phyloP scores from a whole-genome alignment of 1,284 basidiomycete genomes.

The Naganishia liquefaciens region DNA sequence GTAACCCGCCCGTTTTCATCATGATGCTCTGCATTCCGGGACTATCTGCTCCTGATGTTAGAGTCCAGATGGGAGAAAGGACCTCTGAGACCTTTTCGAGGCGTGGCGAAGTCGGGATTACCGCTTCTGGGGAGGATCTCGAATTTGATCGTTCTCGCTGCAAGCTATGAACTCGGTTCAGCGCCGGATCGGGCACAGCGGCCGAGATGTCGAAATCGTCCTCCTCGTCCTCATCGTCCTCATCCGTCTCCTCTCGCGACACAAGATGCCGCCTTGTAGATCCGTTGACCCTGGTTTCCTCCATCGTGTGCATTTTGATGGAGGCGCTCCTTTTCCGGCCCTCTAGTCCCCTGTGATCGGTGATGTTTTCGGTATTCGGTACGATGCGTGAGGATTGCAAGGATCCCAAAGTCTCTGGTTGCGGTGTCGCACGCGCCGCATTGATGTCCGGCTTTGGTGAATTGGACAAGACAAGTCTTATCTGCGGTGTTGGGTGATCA shows the following conservation, averaged over 20 bases:
- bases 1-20: constrained; percentile 31
- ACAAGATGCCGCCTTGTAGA: constrained; percentile 8
- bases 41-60: constrained; percentile 40
- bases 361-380: too few species aligned
- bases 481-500: constrained; percentile 46
- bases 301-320: constrained; percentile 15
- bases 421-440: neutral
- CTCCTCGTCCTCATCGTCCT: constrained; percentile 40
- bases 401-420: neutral
- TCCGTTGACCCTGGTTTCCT: constrained; percentile 17
- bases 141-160: constrained; percentile 2
- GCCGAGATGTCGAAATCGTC: constrained; percentile 28
- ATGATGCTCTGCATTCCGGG: constrained; percentile 31
- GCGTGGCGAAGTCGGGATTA: constrained; percentile 45
- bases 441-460: constrained; percentile 28
- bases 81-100: constrained; percentile 41
- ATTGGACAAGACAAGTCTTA: constrained; percentile 45
- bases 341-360: too few species aligned
- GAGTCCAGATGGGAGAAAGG: constrained; percentile 51
- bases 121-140: constrained; percentile 24
- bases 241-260: constrained; percentile 36
- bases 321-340: neutral
- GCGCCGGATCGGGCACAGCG: neutral
- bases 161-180: constrained; percentile 7
- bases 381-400: neutral